Evolutionary conservation across 257 asterid species (phyloP), one percentile per base, ranked within the genome.

Genomic region (Ilex aquifolium): DNA sequence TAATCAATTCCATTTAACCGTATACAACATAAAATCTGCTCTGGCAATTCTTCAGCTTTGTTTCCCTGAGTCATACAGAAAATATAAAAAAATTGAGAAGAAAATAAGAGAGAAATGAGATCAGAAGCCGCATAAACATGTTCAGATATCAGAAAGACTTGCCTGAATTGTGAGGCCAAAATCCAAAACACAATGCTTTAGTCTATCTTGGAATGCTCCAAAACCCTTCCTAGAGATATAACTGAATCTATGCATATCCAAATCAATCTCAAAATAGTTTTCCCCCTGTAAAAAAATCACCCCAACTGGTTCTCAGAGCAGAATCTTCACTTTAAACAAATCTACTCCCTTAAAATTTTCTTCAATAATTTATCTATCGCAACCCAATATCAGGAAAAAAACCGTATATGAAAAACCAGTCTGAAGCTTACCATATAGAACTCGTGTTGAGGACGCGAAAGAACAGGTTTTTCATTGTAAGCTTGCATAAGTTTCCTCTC

Each of bases 211-310:
- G 73, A 93, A 88, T 60, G 92, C 76, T 69, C 79, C 86, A 42
- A 87, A 85, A 6, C 97, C 97, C 74, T 87, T 93, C 61, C 90
- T 77, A 14, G 99, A 87, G 56, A 90, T 90, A 80, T 87, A 87
- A 82, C 95, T 81, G 78, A 87, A 90, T 66, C 97, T 79, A 70
- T 93, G 99, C 97, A 93, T 93, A 52, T 93, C 99, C 85, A 93
- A 65, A 66, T 90, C 97, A 32, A 93, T 90, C 73, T 93, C 99
- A 36, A 93, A 80, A 74, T 90, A 93, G 80, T 85, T 90, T 21
- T 80, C 90, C 16, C 90, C 96, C 97, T 92, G 86, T 72, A 65
- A 69, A 68, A 40, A 64, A 54, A 42, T 31, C 27, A 53, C 31
- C 54, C 3, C 17, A 65, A 31, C 14, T 10, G 3, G 3, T 14